Evolutionary conservation across 2,329 filamentous ascomycete species (phyloP), one percentile per base, ranked within the genome.

Genomic region (Graphiopsis chlorocephala): DNA sequence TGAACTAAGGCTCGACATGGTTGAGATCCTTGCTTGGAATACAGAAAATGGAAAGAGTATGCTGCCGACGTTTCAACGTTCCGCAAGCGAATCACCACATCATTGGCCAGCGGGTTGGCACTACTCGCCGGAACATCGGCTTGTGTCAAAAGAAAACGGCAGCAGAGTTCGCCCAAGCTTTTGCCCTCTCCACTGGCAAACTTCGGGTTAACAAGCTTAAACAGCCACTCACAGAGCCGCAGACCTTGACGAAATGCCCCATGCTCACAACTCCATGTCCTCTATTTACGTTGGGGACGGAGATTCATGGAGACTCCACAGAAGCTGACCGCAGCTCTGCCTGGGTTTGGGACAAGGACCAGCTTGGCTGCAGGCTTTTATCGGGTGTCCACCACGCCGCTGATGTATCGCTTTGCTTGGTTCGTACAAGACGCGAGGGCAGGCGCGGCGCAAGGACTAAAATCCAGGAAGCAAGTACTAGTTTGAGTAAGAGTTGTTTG

Each of bases 291-390:
- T 62, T 62, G 60, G 60, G 60, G 48, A 52, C 48, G 60, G 60
- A 62, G 60, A 62, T 62, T 62, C 60, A 62, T 62, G 60, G 60
- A 62, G 60, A 62, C 60, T 62, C 60, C 60, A 62, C 60, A 55
- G 29, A 62, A 42, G 33, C 60, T 45, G 33, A 33, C n/a, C 33
- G 15, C 33, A 45, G 60, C 60, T 42, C 12, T 42, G 60, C 25
- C 45, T 62, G 47, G 35, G 33, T 55, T n/a, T 55, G 31, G 45
- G 48, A 62, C 60, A 62, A 55, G 60, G 48, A 50, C 20, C 17
- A 31, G 48, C 60, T 62, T 53, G 60, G 60, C 60, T 62, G 48
- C 60, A 62, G 59, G 60, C 60, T 62, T 62, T 25, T 62, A n/a
- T 62, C 60, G 60, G 60, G 60, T 62, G 60, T 62, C 60, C 60